phyloP scores from a whole-genome alignment of 768 basidiomycete genomes.

The Pholiota molesta region DNA sequence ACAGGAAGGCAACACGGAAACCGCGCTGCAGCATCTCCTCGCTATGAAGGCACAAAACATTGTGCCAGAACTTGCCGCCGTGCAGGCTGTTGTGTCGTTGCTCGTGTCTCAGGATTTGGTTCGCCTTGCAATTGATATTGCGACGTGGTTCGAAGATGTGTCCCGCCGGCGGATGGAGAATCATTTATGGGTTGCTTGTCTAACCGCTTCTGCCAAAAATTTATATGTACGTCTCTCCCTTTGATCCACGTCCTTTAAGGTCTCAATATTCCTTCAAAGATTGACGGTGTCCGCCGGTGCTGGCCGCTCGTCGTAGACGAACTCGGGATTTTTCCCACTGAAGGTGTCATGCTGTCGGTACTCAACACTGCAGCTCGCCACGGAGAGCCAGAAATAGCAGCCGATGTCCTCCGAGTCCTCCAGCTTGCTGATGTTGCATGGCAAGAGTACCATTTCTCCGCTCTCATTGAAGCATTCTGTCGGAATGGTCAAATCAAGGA shows the following conservation, averaged over 20 bases:
- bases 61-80: constrained; percentile 49
- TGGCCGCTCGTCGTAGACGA: constrained; percentile 65
- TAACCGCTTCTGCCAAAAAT: constrained; percentile 62
- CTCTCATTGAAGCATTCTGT: constrained; percentile 76
- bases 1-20: constrained; percentile 58
- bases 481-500: constrained; percentile 58
- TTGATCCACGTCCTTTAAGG: background rate
- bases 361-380: constrained; percentile 75
- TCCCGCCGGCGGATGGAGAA: constrained; percentile 56
- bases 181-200: constrained; percentile 66
- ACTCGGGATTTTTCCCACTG: constrained; percentile 62
- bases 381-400: constrained; percentile 71
- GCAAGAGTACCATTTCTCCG: constrained; percentile 76
- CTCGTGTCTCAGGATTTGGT: constrained; percentile 59
- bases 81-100: constrained; percentile 53
- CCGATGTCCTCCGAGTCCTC: constrained; percentile 63
- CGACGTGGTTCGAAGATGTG: constrained; percentile 57
- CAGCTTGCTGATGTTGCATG: constrained; percentile 47
- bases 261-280: constrained; percentile 40
- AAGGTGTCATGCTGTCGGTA: constrained; percentile 61
- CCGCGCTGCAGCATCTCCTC: constrained; percentile 62
- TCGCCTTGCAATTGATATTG: constrained; percentile 74
- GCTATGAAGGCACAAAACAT: constrained; percentile 57
- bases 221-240: constrained; percentile 54
- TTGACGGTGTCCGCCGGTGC: constrained; percentile 62